Conservation (phyloP, 176 grass and related monocot species). For the Carex scoparia region DNA sequence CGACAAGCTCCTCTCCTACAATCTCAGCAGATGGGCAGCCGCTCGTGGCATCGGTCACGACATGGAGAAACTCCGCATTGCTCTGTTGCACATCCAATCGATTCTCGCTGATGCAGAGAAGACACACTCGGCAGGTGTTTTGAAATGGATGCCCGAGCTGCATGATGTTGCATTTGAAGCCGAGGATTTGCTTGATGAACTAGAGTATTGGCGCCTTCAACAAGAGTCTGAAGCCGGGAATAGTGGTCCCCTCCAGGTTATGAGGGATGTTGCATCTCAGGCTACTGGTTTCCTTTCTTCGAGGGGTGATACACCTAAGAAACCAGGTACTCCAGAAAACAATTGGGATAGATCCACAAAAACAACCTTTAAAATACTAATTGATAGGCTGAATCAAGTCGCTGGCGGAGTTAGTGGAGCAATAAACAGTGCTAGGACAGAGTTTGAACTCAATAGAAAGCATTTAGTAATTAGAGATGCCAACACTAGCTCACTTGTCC, state of each 20-base stretch:
- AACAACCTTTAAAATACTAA: background rate
- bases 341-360: slow-evolving; percentile 3
- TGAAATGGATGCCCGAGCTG: slow-evolving; percentile 21
- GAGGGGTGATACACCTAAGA: background rate
- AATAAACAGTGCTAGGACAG: background rate
- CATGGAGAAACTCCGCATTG: slow-evolving; percentile 35
- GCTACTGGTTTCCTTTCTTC: background rate
- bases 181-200: slow-evolving; percentile 55
- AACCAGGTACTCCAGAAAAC: background rate
- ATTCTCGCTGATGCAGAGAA: slow-evolving; percentile 29
- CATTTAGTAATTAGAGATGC: background rate
- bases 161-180: slow-evolving; percentile 41
- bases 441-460: background rate
- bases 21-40: slow-evolving; percentile 38
- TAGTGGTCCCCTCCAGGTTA: background rate
- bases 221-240: slow-evolving; percentile 30
- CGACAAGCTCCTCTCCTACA: slow-evolving; percentile 45
- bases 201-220: slow-evolving; percentile 43
- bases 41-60: slow-evolving; percentile 35
- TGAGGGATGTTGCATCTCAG: slow-evolving; percentile 6
- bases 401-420: background rate
- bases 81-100: slow-evolving; percentile 39
- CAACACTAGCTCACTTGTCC: background rate
- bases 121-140: background rate
- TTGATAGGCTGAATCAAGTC: background rate